Conservation (phyloP, 441 rosid species). For the Monsonia emarginata region DNA sequence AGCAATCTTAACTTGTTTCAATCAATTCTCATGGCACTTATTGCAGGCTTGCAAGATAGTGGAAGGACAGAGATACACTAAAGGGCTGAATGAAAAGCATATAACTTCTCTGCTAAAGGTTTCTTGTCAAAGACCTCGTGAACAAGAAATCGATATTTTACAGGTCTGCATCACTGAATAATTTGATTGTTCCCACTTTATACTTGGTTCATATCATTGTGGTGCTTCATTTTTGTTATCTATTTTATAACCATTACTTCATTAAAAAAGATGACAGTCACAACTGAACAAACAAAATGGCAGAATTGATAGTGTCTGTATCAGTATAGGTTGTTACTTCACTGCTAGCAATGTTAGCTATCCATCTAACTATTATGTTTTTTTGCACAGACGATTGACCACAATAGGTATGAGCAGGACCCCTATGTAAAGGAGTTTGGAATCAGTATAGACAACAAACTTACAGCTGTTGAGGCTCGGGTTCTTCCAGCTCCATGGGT, state of each 20-base stretch:
- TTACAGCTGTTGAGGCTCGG: conserved; percentile 85
- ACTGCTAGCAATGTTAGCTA: not conserved
- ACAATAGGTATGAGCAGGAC: conserved; percentile 35
- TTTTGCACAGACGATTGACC: conserved; percentile 29
- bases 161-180: conserved; percentile 21
- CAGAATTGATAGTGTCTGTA: not conserved
- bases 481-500: conserved; percentile 99
- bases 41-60: conserved; percentile 42
- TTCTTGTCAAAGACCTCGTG: conserved; percentile 40
- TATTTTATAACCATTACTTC: not conserved
- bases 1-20: not conserved
- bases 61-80: conserved; percentile 41
- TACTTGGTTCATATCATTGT: not conserved
- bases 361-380: not conserved
- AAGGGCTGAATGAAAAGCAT: conserved; percentile 41
- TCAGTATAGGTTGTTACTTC: not conserved
- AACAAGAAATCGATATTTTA: conserved; percentile 32
- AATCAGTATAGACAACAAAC: conserved; percentile 66
- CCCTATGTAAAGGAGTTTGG: conserved; percentile 92
- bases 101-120: conserved; percentile 37
- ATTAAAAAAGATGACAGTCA: not conserved
- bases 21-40: not conserved
- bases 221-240: not conserved
- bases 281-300: not conserved
- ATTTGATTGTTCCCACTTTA: not conserved